Percentiles rank a stretch among this genome's conserved stretches.
Conservation (phyloP, 768 basidiomycete genomes). For the Auricularia sp. region DNA sequence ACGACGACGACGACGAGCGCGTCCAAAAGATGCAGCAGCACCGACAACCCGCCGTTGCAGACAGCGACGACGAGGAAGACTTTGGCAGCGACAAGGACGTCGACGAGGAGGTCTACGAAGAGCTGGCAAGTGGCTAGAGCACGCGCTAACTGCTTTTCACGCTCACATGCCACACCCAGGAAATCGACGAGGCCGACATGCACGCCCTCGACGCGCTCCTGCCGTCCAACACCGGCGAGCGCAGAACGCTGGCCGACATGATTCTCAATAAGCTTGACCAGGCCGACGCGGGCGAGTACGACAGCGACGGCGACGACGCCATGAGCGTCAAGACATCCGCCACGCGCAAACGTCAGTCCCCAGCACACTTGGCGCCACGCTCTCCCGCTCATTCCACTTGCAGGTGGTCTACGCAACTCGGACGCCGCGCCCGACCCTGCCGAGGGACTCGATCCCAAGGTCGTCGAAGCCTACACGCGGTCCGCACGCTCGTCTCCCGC, state of each 20-base stretch:
- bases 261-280: slow-evolving; percentile 88
- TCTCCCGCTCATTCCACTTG: background rate
- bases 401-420: background rate
- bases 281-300: slow-evolving; percentile 40
- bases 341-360: slow-evolving; percentile 34
- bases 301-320: slow-evolving; percentile 31
- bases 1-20: slow-evolving; percentile 28
- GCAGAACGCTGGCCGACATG: slow-evolving; percentile 88
- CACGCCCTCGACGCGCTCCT: slow-evolving; percentile 74
- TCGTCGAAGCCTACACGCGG: slow-evolving; percentile 92
- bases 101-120: slow-evolving; percentile 31
- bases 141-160: background rate
- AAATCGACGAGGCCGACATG: slow-evolving; percentile 87
- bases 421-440: slow-evolving; percentile 56
- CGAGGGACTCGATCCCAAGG: slow-evolving; percentile 80
- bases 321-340: background rate
- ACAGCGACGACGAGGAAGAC: slow-evolving; percentile 30
- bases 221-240: slow-evolving; percentile 63
- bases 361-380: slow-evolving; percentile 5
- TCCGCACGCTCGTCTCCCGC: slow-evolving; percentile 27
- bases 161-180: slow-evolving; percentile 62
- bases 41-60: slow-evolving; percentile 11
- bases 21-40: no score
- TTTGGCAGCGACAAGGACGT: slow-evolving; percentile 31
- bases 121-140: slow-evolving; percentile 24